Evolutionary conservation across 1,284 basidiomycete genomes (phyloP).

Genomic region (Rhodotorula sp.): DNA sequence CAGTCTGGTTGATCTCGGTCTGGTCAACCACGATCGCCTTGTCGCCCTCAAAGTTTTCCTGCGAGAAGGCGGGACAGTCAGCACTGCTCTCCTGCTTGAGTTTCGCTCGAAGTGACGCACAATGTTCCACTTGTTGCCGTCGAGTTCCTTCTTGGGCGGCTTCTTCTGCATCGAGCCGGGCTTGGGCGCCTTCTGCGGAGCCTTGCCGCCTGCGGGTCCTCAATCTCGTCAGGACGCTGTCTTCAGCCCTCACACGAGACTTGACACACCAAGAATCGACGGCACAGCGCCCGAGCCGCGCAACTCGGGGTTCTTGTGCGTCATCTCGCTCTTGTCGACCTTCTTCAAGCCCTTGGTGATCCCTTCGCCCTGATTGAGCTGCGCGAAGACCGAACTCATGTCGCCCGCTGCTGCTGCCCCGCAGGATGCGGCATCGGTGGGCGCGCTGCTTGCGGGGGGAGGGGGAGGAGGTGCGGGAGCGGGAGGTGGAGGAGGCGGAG

Average conservation of each 20-base stretch:
- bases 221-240: constrained; percentile 1
- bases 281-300: constrained; percentile 67
- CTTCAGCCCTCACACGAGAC: neutral
- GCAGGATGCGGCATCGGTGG: constrained; percentile 45
- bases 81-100: too few species aligned
- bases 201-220: neutral
- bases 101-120: constrained; percentile 56
- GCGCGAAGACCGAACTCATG: constrained; percentile 83
- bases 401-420: constrained; percentile 57
- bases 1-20: constrained; percentile 75
- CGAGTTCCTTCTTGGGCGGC: constrained; percentile 83
- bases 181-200: constrained; percentile 69
- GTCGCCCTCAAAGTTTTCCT: constrained; percentile 95
- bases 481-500: constrained; percentile 52
- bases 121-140: constrained; percentile 91
- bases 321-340: constrained; percentile 95
- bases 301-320: constrained; percentile 94
- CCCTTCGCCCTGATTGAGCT: constrained; percentile 84
- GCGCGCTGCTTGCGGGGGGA: constrained; percentile 59
- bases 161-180: constrained; percentile 80
- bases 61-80: neutral
- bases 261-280: constrained; percentile 45
- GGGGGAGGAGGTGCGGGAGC: constrained; percentile 53
- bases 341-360: constrained; percentile 89
- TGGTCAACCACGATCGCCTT: constrained; percentile 70